A percentile compares a stretch with the other conserved stretches of the same genome.
Evolutionary conservation across 495 filamentous ascomycete species (phyloP).

Genomic region (Physcia stellaris): DNA sequence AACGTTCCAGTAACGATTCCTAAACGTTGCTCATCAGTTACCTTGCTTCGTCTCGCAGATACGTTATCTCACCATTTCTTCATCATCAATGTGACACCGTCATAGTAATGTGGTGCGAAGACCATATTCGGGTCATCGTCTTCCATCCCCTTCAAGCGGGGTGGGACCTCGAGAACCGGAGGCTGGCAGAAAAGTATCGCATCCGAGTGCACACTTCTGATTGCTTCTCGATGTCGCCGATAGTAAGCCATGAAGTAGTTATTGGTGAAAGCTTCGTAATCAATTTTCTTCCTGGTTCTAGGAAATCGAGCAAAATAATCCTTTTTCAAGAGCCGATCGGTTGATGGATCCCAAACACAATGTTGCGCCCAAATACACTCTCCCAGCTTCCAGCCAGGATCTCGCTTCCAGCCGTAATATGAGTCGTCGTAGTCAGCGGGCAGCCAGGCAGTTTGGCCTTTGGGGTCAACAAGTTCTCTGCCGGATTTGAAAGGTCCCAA

Average conservation of each 20-base stretch:
- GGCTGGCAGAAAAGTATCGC: conserved; percentile 87
- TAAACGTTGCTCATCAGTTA: too few species aligned
- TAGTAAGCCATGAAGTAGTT: conserved; percentile 81
- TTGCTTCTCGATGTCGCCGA: conserved; percentile 55
- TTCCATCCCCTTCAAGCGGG: conserved; percentile 68
- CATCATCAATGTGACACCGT: conserved; percentile 89
- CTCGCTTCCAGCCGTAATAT: conserved; percentile 80
- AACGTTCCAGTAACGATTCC: conserved; percentile 89
- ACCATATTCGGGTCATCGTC: conserved; percentile 86
- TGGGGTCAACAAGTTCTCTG: conserved; percentile 68
- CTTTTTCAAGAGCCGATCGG: conserved; percentile 63
- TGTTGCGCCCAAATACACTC: conserved; percentile 96
- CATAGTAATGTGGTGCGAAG: conserved; percentile 91
- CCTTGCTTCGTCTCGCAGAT: conserved; percentile 9
- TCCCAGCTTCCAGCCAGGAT: conserved; percentile 78
- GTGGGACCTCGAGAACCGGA: conserved; percentile 82
- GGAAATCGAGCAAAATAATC: conserved; percentile 80
- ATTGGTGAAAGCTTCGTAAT: conserved; percentile 78
- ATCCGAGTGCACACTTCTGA: conserved; percentile 60
- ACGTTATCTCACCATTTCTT: conserved; percentile 65
- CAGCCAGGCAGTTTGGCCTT: conserved; percentile 76
- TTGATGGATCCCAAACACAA: conserved; percentile 80
- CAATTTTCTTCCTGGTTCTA: conserved; percentile 49
- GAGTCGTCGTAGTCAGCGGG: conserved; percentile 67
- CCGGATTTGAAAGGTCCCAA: conserved; percentile 87